These are phyloP conservation scores for Zasmidium angulare DNA, from an alignment of 2,329 filamentous ascomycete genomes.

Conservation along the genomic window DNA sequence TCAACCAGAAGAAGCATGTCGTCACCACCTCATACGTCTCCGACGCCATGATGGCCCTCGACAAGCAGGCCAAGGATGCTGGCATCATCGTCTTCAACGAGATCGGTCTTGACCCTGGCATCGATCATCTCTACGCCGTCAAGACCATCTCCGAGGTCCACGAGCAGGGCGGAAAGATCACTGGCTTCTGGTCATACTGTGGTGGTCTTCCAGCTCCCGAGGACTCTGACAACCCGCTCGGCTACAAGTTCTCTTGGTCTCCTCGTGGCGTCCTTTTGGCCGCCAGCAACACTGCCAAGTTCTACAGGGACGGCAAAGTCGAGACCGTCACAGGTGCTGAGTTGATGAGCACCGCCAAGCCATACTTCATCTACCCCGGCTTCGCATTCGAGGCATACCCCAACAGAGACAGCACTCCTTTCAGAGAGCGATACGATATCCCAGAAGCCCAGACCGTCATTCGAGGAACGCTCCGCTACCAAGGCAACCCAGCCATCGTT, in stretches of 20 bases:
- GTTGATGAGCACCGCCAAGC: constrained; percentile 83
- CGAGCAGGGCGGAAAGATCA: constrained; percentile 79
- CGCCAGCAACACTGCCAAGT: constrained; percentile 79
- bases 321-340: constrained; percentile 47
- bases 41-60: constrained; percentile 86
- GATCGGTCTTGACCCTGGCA: constrained; percentile 74
- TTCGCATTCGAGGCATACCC: constrained; percentile 90
- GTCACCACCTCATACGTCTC: constrained; percentile 94
- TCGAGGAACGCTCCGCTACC: constrained; percentile 80
- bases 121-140: constrained; percentile 78
- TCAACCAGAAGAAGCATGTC: constrained; percentile 91
- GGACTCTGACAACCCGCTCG: constrained; percentile 81
- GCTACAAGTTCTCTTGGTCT: constrained; percentile 83
- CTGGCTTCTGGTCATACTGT: constrained; percentile 79
- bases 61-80: constrained; percentile 78
- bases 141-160: constrained; percentile 90
- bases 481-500: constrained; percentile 88
- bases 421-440: constrained; percentile 86
- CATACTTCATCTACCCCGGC: constrained; percentile 86
- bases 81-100: constrained; percentile 98
- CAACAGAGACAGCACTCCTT: constrained; percentile 85
- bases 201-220: constrained; percentile 70
- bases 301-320: constrained; percentile 75
- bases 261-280: constrained; percentile 84
- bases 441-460: constrained; percentile 87